These are phyloP conservation scores for Zymoseptoria pseudotritici DNA, from an alignment of 2,329 filamentous ascomycete genomes.

Conservation along the genomic window DNA sequence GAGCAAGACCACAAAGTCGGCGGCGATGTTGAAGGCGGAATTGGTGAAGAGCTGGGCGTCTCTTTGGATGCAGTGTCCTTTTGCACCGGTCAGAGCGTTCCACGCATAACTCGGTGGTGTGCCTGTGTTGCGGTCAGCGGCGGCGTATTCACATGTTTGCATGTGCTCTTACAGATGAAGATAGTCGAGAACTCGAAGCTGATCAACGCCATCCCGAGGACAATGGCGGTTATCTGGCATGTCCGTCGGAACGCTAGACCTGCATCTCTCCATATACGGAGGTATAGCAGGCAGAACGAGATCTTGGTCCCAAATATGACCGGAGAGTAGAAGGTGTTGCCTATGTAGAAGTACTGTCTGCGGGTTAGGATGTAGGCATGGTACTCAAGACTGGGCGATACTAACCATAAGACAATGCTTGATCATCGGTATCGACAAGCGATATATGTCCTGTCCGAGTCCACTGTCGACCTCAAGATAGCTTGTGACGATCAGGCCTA, in stretches of 20 bases:
- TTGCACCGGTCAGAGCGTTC: background rate
- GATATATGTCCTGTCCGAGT: slow-evolving; percentile 6
- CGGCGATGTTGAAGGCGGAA: slow-evolving; percentile 4
- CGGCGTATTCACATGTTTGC: background rate
- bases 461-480: slow-evolving; percentile 3
- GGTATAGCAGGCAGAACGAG: slow-evolving; percentile 4
- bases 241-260: slow-evolving; percentile 1
- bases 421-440: slow-evolving; percentile 2
- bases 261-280: slow-evolving; percentile 3
- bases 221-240: background rate
- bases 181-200: slow-evolving; percentile 5
- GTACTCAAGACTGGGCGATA: background rate
- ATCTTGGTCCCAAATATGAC: slow-evolving; percentile 7
- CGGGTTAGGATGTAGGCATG: background rate
- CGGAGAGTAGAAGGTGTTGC: slow-evolving; percentile 1
- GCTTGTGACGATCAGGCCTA: slow-evolving; percentile 1
- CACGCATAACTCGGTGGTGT: background rate
- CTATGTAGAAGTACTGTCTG: slow-evolving; percentile 4
- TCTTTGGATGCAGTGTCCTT: slow-evolving; percentile 3
- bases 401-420: slow-evolving; percentile 4
- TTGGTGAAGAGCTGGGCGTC: slow-evolving; percentile 4
- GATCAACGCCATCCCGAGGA: slow-evolving; percentile 5
- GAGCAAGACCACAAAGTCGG: slow-evolving; percentile 7
- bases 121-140: background rate
- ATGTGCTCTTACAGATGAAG: slow-evolving; percentile 4